Conservation (phyloP, 305 asterid species). For the Coffea humblotiana region DNA sequence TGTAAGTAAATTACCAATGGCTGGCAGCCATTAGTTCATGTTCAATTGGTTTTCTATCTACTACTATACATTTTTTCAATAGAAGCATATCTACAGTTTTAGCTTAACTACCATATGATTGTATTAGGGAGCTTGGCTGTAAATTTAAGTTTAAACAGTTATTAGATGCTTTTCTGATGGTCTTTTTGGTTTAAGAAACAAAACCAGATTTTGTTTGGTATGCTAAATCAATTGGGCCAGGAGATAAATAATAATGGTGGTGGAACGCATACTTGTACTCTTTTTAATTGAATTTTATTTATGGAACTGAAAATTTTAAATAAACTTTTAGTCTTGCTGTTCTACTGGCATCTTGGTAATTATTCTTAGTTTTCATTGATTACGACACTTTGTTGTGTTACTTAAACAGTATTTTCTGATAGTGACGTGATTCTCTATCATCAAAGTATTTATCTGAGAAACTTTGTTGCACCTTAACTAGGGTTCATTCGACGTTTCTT, state of each 20-base stretch:
- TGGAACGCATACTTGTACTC: too few species aligned
- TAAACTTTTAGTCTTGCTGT: background rate
- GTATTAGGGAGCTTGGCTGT: background rate
- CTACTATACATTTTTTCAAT: background rate
- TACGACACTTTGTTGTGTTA: background rate
- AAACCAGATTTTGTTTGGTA: background rate
- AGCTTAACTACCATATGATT: background rate
- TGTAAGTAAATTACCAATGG: too few species aligned
- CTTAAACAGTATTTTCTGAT: background rate
- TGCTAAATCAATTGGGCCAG: background rate
- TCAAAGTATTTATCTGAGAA: conserved; percentile 4
- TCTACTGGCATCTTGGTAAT: background rate
- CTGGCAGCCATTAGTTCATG: background rate
- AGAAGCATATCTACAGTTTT: background rate
- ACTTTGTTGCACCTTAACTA: conserved; percentile 20
- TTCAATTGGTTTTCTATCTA: background rate
- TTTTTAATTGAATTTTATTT: too few species aligned
- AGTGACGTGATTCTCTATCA: conserved; percentile 1
- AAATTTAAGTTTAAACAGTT: background rate
- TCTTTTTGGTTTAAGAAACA: background rate
- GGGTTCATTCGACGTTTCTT: conserved; percentile 52
- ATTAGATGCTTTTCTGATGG: background rate
- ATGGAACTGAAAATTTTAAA: background rate
- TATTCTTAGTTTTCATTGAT: background rate
- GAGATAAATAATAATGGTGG: too few species aligned